These are phyloP conservation scores for Globisporangium middletonii DNA, from an alignment of 352 stramenopile genomes.

Conservation along the genomic window DNA sequence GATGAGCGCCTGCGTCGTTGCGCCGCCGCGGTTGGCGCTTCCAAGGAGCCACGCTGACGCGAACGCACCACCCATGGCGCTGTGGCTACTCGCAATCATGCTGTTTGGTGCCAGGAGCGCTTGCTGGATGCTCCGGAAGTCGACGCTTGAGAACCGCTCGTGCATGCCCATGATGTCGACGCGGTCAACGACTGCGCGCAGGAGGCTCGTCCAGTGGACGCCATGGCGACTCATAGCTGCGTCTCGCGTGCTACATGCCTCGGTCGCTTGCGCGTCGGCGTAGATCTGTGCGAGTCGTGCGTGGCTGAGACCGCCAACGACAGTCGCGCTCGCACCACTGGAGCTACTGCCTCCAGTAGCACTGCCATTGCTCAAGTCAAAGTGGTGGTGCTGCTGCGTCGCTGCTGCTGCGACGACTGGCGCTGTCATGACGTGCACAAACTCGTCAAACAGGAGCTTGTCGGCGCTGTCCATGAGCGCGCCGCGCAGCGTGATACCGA, in stretches of 20 bases:
- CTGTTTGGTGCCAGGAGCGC: conserved; percentile 6
- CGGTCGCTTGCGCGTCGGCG: conserved; percentile 1
- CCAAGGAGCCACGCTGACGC: conserved; percentile 6
- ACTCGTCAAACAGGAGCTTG: conserved; percentile 29
- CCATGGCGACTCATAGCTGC: not conserved
- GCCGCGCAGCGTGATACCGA: conserved; percentile 24
- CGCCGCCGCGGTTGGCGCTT: not conserved
- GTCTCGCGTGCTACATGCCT: not conserved
- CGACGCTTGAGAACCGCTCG: conserved; percentile 19
- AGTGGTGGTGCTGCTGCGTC: not conserved
- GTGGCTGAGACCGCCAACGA: conserved; percentile 2
- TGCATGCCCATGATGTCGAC: conserved; percentile 26
- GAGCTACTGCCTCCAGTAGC: too few relatives aligned
- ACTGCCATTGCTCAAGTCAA: not conserved
- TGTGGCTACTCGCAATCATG: not conserved
- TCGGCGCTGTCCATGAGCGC: conserved; percentile 8
- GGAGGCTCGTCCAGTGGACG: conserved; percentile 22
- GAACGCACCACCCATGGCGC: conserved; percentile 6
- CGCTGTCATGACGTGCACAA: conserved; percentile 26
- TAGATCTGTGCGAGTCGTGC: conserved; percentile 31
- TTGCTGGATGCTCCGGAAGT: conserved; percentile 37
- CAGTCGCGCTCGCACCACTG: not conserved
- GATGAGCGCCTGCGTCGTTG: conserved; percentile 10
- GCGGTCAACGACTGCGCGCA: conserved; percentile 19
- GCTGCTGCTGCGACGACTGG: not conserved